Conservation (phyloP, 257 asterid genomes). For the Solanum lycopersicoides region DNA sequence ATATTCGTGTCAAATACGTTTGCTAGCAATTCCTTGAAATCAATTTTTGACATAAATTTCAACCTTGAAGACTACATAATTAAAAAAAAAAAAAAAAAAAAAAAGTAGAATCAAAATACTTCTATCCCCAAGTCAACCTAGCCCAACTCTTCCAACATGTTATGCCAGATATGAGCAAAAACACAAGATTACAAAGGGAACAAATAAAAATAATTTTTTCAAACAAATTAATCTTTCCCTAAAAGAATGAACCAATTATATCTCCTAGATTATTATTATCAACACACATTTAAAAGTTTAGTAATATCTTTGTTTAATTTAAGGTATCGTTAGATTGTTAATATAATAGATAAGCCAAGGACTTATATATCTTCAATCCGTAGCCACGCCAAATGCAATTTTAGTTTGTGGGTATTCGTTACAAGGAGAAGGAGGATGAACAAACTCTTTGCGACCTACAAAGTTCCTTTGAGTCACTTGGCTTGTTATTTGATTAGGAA, state of each 20-base stretch:
- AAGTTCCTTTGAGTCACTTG: no score
- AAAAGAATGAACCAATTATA: not conserved
- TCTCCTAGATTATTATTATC: not conserved
- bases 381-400: slow-evolving; percentile 1
- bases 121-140: no score
- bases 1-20: no score
- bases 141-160: no score
- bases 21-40: no score
- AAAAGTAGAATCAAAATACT: no score
- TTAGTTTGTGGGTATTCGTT: not conserved
- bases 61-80: no score
- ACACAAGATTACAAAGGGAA: not conserved
- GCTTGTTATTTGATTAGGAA: no score
- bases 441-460: not conserved
- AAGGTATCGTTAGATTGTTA: not conserved
- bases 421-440: not conserved
- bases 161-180: no score
- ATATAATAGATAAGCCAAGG: not conserved
- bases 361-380: not conserved
- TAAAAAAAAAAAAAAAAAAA: no score
- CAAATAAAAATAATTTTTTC: not conserved
- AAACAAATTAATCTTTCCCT: not conserved
- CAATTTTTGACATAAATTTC: no score
- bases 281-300: not conserved
- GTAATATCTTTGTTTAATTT: not conserved